Percentiles rank a stretch among this genome's conserved stretches.
phyloP scores from a whole-genome alignment of 495 filamentous ascomycete genomes.

The Aspergillus coremiiformis region DNA sequence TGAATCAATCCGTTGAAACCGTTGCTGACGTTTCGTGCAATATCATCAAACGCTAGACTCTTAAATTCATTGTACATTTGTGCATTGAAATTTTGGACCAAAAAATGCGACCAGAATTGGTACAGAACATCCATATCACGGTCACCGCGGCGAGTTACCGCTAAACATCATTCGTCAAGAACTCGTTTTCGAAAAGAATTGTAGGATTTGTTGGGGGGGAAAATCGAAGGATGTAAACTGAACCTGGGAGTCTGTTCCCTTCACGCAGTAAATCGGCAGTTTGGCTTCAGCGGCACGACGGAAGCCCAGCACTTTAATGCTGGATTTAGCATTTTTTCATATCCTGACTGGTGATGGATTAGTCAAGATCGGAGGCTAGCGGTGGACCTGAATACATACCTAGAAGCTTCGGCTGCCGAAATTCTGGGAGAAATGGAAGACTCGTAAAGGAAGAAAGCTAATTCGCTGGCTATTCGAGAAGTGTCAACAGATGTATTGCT shows the following conservation, averaged over 20 bases:
- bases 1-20: constrained; percentile 51
- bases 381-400: constrained; percentile 9
- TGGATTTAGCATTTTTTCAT: background rate
- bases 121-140: constrained; percentile 62
- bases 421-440: constrained; percentile 3
- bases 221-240: constrained; percentile 31
- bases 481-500: constrained; percentile 49
- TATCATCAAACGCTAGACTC: constrained; percentile 61
- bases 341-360: constrained; percentile 1
- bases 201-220: constrained; percentile 49
- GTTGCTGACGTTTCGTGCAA: constrained; percentile 35
- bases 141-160: constrained; percentile 41
- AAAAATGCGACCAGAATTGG: constrained; percentile 72
- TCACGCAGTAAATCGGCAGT: constrained; percentile 37
- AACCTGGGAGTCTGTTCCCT: constrained; percentile 33
- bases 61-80: constrained; percentile 73
- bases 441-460: constrained; percentile 14
- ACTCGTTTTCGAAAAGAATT: constrained; percentile 41
- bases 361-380: background rate
- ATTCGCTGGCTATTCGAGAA: constrained; percentile 27
- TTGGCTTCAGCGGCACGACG: constrained; percentile 8
- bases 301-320: background rate
- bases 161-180: constrained; percentile 47
- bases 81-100: constrained; percentile 67
- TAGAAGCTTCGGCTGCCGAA: constrained; percentile 1